Evolutionary conservation across 495 filamentous ascomycete genomes (phyloP).

Genomic region (Talaromyces proteolyticus): DNA sequence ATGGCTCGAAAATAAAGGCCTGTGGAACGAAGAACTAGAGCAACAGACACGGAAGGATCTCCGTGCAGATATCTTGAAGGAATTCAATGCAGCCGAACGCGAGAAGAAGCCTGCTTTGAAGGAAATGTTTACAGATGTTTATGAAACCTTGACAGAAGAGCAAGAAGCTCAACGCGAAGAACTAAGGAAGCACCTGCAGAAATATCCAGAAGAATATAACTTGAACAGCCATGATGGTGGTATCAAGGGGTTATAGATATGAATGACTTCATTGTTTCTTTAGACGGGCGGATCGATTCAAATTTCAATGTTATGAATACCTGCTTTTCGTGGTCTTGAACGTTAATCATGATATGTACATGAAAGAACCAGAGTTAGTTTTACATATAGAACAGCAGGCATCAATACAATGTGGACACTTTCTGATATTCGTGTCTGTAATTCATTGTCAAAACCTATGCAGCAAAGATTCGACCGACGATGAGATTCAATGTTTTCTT

Average conservation of each 20-base stretch:
- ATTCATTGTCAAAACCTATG: too few relatives aligned
- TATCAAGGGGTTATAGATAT: conserved; percentile 50
- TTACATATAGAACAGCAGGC: too few relatives aligned
- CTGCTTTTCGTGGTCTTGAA: too few relatives aligned
- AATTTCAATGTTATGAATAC: too few relatives aligned
- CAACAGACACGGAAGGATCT: conserved; percentile 61
- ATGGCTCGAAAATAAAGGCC: conserved; percentile 74
- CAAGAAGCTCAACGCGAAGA: conserved; percentile 70
- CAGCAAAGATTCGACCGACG: too few relatives aligned
- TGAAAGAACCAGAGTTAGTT: too few relatives aligned
- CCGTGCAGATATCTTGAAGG: conserved; percentile 70
- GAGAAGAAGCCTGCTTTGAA: conserved; percentile 81
- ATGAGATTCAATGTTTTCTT: too few relatives aligned
- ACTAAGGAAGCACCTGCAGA: conserved; percentile 68
- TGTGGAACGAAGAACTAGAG: conserved; percentile 83
- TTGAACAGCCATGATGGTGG: conserved; percentile 71
- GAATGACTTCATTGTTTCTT: too few relatives aligned
- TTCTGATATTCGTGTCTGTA: too few relatives aligned
- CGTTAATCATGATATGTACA: too few relatives aligned
- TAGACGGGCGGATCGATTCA: too few relatives aligned
- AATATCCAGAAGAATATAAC: conserved; percentile 94
- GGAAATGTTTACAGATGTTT: conserved; percentile 79
- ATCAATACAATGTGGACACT: too few relatives aligned
- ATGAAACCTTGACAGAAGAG: conserved; percentile 82
- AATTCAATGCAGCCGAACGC: conserved; percentile 81